Evolutionary conservation across 371 early-diverging fungal genomes (phyloP).

Genomic region (Sporodiniella umbellata): DNA sequence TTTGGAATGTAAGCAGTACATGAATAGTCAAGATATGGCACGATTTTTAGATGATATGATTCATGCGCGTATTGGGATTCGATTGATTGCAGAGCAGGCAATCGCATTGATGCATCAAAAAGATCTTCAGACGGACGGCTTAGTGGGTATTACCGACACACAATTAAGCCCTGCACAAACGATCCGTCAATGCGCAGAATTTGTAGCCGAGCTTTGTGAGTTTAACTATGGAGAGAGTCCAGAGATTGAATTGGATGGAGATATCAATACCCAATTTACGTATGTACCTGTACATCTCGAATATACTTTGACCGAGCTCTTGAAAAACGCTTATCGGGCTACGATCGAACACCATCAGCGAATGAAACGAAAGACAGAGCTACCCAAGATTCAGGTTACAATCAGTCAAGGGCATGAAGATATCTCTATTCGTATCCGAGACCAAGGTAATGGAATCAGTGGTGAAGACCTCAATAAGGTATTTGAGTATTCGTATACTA

Average conservation of each 20-base stretch:
- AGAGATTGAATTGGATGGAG: conserved; percentile 73
- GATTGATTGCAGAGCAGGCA: conserved; percentile 92
- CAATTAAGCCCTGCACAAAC: conserved; percentile 65
- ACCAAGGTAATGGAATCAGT: conserved; percentile 92
- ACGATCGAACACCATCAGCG: conserved; percentile 78
- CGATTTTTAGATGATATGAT: conserved; percentile 89
- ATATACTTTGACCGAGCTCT: conserved; percentile 89
- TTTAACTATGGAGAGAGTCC: conserved; percentile 88
- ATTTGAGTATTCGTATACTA: conserved; percentile 93
- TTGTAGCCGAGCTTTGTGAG: conserved; percentile 87
- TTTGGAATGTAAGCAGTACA: conserved; percentile 75
- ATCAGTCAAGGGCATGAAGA: conserved; percentile 76
- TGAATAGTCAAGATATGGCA: conserved; percentile 69
- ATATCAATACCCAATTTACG: conserved; percentile 73
- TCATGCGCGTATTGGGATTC: conserved; percentile 92
- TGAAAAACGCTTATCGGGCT: conserved; percentile 92
- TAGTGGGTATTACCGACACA: conserved; percentile 89
- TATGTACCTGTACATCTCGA: conserved; percentile 95
- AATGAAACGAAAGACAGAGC: conserved; percentile 22
- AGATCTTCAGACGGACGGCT: conserved; percentile 30
- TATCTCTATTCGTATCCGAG: conserved; percentile 86
- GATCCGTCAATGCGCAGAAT: conserved; percentile 63
- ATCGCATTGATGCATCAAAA: conserved; percentile 74
- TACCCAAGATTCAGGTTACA: conserved; percentile 84
- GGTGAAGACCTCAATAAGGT: conserved; percentile 71